phyloP scores from a whole-genome alignment of 768 basidiomycete species.

The Lactarius hengduanensis region DNA sequence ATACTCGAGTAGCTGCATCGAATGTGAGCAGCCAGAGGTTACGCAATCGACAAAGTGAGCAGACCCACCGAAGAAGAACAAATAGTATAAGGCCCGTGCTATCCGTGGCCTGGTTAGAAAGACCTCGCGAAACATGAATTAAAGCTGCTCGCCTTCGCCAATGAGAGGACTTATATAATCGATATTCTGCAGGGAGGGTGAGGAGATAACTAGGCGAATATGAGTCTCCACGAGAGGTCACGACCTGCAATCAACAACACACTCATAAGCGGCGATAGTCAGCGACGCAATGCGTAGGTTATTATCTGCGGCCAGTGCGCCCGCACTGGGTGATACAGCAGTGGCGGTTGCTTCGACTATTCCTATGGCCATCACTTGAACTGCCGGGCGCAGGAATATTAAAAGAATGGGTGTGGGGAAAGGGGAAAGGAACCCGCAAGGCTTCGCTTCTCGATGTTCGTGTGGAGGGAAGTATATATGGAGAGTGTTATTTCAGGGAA shows the following conservation, averaged over 20 bases:
- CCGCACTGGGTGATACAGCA: background rate
- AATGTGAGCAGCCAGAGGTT: background rate
- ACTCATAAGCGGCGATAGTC: constrained; percentile 28
- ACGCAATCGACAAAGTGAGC: background rate
- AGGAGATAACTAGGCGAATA: constrained; percentile 18
- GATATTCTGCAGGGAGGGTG: constrained; percentile 28
- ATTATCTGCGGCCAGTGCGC: constrained; percentile 9
- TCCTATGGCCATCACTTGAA: background rate
- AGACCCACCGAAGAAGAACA: constrained; percentile 22
- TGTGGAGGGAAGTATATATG: background rate
- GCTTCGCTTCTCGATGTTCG: too few relatives aligned
- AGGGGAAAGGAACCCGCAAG: background rate
- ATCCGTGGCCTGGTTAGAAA: background rate
- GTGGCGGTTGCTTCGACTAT: background rate
- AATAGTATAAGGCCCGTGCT: constrained; percentile 26
- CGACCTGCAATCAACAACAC: background rate
- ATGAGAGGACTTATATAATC: constrained; percentile 20
- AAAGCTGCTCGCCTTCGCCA: constrained; percentile 6
- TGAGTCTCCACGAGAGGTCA: background rate
- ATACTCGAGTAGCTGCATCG: constrained; percentile 47
- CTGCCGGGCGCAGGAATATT: background rate
- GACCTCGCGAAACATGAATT: background rate
- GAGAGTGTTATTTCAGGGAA: background rate
- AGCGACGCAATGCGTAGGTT: constrained; percentile 27
- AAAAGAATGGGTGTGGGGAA: background rate